Evolutionary conservation across 495 filamentous ascomycete genomes (phyloP), one percentile per base, ranked within the genome.

Genomic region (Talaromyces proteolyticus): DNA sequence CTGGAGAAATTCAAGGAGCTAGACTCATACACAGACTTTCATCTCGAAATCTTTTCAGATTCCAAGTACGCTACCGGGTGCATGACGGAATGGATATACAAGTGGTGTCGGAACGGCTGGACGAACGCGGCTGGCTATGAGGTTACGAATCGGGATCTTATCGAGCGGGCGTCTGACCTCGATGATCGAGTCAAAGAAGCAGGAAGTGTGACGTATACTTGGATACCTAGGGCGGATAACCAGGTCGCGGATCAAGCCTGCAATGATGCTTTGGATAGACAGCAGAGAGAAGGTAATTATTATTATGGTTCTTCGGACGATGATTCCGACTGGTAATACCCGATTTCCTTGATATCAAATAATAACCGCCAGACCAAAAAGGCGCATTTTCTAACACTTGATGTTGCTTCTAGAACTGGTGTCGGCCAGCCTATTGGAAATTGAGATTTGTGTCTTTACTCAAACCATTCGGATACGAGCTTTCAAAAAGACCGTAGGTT

Each of bases 181-280:
- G 53, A 68, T 23, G 50, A 57, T 17, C 21, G 24, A n/a, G 16
- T 69, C 25, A 44, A 25, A 16, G 39, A 57, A 11, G 18, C 53
- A 8, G 72, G 72, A 12, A 43, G 18, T 0, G 59, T 73, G 37
- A 40, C 49, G 1, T 72, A 61, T 29, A 50, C 23, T 8, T 45
- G 43, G 43, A 45, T 26, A 16, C 43, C 22, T 21, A 1, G 43
- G 7, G 20, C 23, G 2, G 26, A 25, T 12, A 34, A 45, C 18
- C 11, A 17, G 23, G 5, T 45, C 11, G 43, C 22, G 4, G 43
- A 45, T 45, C 12, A 45, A 23, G 0, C 7, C 22, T 45, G 43
- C 26, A 34, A 45, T 18, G 26, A 10, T 10, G 20, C n/a, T 6
- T 8, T 45, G 43, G 43, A 45, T 21, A 22, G 23, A 22, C 6